Evolutionary conservation across 2,329 filamentous ascomycete genomes (phyloP).

Genomic region (Didymella glomerata): DNA sequence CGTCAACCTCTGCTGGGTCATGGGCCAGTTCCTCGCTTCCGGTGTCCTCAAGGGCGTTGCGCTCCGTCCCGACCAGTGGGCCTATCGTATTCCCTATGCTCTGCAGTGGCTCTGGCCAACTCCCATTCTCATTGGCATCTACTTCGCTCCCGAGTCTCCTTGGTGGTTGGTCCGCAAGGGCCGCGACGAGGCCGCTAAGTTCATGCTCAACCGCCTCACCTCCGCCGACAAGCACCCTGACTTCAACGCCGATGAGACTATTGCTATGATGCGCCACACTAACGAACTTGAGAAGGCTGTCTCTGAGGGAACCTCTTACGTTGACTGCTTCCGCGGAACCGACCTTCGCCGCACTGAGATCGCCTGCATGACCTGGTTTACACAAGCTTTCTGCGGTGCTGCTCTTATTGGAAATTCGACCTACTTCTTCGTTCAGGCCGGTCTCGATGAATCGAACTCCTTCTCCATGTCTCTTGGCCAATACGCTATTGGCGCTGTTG

Average conservation of each 20-base stretch:
- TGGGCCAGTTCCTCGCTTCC: conserved; percentile 76
- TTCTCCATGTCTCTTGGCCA: conserved; percentile 62
- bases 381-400: conserved; percentile 53
- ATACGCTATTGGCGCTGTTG: conserved; percentile 65
- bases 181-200: conserved; percentile 70
- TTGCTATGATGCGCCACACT: conserved; percentile 92
- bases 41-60: conserved; percentile 74
- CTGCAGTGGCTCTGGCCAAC: conserved; percentile 81
- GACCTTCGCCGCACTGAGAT: conserved; percentile 82
- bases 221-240: conserved; percentile 57
- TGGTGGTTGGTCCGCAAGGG: conserved; percentile 78
- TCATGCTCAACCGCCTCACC: conserved; percentile 70
- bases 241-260: conserved; percentile 60
- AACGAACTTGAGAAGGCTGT: conserved; percentile 80
- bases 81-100: conserved; percentile 71
- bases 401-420: conserved; percentile 52
- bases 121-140: conserved; percentile 72
- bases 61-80: conserved; percentile 70
- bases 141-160: conserved; percentile 73
- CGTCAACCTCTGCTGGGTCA: conserved; percentile 78
- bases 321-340: conserved; percentile 85
- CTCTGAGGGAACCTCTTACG: conserved; percentile 71
- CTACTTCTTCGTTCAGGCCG: conserved; percentile 60
- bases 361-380: conserved; percentile 61
- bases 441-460: conserved; percentile 53